Evolutionary conservation across 371 early-diverging fungal genomes (phyloP).

Genomic region (Apophysomyces elegans): DNA sequence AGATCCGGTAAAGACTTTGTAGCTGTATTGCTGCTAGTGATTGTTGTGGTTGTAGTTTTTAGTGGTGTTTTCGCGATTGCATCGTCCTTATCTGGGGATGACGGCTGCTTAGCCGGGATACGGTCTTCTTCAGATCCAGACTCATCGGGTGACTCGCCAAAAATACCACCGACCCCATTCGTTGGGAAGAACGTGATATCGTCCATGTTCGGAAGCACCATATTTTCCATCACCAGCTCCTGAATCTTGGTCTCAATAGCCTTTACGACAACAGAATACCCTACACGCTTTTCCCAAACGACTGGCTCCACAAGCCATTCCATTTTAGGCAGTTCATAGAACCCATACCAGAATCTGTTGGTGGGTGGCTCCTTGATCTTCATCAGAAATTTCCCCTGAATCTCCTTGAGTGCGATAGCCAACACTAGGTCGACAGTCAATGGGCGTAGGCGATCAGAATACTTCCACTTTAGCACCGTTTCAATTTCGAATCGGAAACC

Average conservation of each 20-base stretch:
- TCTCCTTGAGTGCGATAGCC: slow-evolving; percentile 70
- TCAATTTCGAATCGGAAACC: slow-evolving; percentile 76
- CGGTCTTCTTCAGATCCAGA: slow-evolving; percentile 15
- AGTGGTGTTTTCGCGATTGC: background rate
- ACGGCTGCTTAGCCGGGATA: background rate
- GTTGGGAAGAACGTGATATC: slow-evolving; percentile 84
- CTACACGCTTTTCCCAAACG: slow-evolving; percentile 84
- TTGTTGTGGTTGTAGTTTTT: background rate
- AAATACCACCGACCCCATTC: slow-evolving; percentile 67
- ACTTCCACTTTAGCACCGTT: slow-evolving; percentile 64
- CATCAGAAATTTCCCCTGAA: slow-evolving; percentile 77
- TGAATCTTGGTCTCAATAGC: slow-evolving; percentile 86
- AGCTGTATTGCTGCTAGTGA: background rate
- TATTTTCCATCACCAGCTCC: slow-evolving; percentile 78
- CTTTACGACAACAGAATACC: slow-evolving; percentile 77
- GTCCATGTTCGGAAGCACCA: slow-evolving; percentile 93
- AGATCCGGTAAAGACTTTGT: background rate
- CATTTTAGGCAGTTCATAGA: slow-evolving; percentile 82
- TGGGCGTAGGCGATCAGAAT: slow-evolving; percentile 60
- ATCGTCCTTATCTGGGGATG: slow-evolving; percentile 2
- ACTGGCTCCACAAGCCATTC: slow-evolving; percentile 85
- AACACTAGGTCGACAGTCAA: slow-evolving; percentile 80
- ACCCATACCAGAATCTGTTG: slow-evolving; percentile 90
- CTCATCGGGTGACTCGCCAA: slow-evolving; percentile 23
- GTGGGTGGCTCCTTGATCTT: slow-evolving; percentile 86